Base-by-base conservation (phyloP, 202 grass and related monocot species). In the Dendrocalamus latiflorus region DNA sequence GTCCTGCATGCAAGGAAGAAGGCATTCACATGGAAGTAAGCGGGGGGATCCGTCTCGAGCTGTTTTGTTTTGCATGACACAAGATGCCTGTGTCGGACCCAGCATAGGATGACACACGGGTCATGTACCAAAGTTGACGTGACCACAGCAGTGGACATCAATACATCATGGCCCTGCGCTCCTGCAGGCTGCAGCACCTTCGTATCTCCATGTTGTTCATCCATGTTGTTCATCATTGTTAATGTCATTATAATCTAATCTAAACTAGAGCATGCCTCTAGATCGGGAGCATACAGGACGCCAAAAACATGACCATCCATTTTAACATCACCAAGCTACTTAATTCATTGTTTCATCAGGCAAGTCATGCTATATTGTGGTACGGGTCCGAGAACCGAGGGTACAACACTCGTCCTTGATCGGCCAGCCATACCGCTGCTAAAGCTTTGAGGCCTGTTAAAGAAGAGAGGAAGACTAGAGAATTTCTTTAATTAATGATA, bases 1-100 rank as follows among this genome's bases (percentile, higher is more conserved):
- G 87, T 73, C 78, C 83, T 39, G 30, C 34, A 44, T 56, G 50
- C 56, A 84, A 45, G 13, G 20, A 51, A 85, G 65, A 53, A 67
- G 48, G 24, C 12, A 73, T 77, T 86, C 83, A 86, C 78, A 89
- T 89, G 87, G 73, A 77, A 82, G 39, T 22, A 81, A 72, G 38
- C 36, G 2, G 64, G 64, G 86, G 72, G 51, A 82, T 85, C 20
- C 64, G 85, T 75, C 82, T 89, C 43, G 15, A 85, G 65, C 47
- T 77, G 17, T 71, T 81, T 81, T 76, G 5, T 76, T 89, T 81
- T 77, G 36, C 21, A 38, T 63, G 57, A 30, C 42, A 75, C 26
- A 80, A 69, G 69, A 84, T 74, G 53, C 61, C 18, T 79, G 70
- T 5, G 28, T 68, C 57, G 61, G 76, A 41, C 26, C 75, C 76